Evolutionary conservation across 768 basidiomycete genomes (phyloP).

Genomic region (Pilatotrama ljubarskyi): DNA sequence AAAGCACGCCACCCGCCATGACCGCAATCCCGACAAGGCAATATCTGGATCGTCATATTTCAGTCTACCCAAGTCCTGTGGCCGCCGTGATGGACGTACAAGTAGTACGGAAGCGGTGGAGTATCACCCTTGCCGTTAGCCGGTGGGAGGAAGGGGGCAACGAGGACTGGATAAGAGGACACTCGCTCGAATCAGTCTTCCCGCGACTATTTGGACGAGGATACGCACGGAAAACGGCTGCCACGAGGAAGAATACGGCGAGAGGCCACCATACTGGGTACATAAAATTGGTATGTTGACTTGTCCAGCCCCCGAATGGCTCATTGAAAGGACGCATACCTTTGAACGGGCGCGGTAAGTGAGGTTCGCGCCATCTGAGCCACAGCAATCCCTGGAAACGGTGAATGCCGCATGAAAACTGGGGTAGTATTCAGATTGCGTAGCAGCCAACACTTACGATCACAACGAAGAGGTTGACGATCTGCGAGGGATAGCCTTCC

Average conservation of each 20-base stretch:
- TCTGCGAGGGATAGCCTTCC: constrained; percentile 51
- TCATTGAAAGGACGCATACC: too few species aligned
- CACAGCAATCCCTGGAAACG: constrained; percentile 47
- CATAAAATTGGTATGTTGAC: too few species aligned
- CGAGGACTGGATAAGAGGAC: constrained; percentile 38
- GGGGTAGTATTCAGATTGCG: too few species aligned
- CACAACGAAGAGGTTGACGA: constrained; percentile 56
- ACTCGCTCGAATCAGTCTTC: constrained; percentile 18
- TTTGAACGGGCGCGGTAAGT: constrained; percentile 52
- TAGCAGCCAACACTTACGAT: constrained; percentile 36
- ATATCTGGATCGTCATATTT: constrained; percentile 37
- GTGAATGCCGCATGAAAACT: not conserved
- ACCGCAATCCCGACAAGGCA: constrained; percentile 53
- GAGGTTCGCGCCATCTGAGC: constrained; percentile 51
- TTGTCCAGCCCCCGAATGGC: too few species aligned
- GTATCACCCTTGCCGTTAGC: constrained; percentile 56
- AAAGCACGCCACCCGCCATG: constrained; percentile 45
- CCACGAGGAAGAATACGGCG: constrained; percentile 54
- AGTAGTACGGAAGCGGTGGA: constrained; percentile 58
- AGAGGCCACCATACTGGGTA: constrained; percentile 58
- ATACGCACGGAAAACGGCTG: constrained; percentile 48
- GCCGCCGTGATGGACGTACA: constrained; percentile 27
- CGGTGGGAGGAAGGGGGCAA: constrained; percentile 56
- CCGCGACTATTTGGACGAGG: not conserved
- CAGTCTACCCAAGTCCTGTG: not conserved